Base-by-base conservation (phyloP, 495 filamentous ascomycete species). In the Penicillium arizonense region DNA sequence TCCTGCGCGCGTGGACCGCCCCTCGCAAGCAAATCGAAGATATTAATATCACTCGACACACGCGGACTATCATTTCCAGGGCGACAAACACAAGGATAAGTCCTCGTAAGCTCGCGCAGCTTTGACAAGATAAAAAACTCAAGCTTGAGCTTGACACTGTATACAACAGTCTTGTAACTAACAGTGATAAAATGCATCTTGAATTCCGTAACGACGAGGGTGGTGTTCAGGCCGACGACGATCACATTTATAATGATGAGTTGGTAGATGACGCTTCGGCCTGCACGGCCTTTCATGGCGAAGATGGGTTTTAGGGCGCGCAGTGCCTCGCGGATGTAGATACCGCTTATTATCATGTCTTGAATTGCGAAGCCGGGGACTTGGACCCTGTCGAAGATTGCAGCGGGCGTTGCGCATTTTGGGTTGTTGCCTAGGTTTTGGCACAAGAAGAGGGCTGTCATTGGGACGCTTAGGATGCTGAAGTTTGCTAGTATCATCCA, bases 91-190 rank as follows among this genome's bases (percentile, higher is more conserved):
- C 55, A 59, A 9, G 52, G 35, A 35, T 41, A 30, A 7, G 44
- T 48, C 26, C 50, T 50, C 0, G 60, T 63, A 13, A 63, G 40
- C 4, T 45, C 46, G 34, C 55, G 60, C 1, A 66, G 55, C 14
- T 47, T 52, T 5, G 40, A 55, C 13, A 86, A 69, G 6, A 83
- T 73, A 16, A 65, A 68, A 53, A 83, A 85, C 59, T 86, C 83
- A 23, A 86, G 67, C 58, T 84, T 85, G 14, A 86, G 70, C 56
- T 86, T 85, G 58, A 85, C 65, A 53, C 75, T 77, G 68, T 85
- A 85, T 0, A 82, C 69, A 18, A 78, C 8, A 65, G 73, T 58
- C 79, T 80, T 53, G 77, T 65, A 18, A 72, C 74, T 24, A 73
- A 77, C 62, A 79, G 72, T 14, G 72, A 70, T 37, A 64, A 63